Evolutionary conservation across 2,329 filamentous ascomycete genomes (phyloP), one percentile per base, ranked within the genome.

Genomic region (Trichoderma brevicompactum): DNA sequence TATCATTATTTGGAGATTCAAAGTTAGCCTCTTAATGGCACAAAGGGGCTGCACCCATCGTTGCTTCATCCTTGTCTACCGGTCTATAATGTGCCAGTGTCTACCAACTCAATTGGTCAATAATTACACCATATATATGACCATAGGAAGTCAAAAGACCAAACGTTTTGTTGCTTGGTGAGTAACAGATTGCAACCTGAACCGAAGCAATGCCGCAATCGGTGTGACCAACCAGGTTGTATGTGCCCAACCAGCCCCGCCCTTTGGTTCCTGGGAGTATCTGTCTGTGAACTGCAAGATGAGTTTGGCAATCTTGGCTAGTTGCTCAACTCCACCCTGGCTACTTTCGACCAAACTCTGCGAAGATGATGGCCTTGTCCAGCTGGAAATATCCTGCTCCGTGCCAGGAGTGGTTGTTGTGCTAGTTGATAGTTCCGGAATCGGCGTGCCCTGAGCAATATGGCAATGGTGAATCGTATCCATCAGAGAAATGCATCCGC

Each of bases 211-310:
- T 17, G 61, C 49, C 2, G 32, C 61, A 19, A 56, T 55, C 2
- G 61, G 61, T 3, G 48, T 50, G 23, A 56, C 48, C 40, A 64
- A 13, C 61, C 61, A 56, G 5, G 61, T 55, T n/a, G 61, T 56
- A 7, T 56, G 61, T n/a, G 49, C 41, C 61, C 61, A 64, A 10
- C 23, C n/a, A 17, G 15, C 36, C 12, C 61, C 61, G 12, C 61
- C 32, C 17, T 54, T 64, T 41, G 40, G 28, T 19, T 55, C 46
- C 41, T 55, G 61, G 2, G 41, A n/a, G 40, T 64, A 64, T 46
- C 61, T 56, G 38, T 64, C 49, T 44, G 49, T 44, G 19, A 64
- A 64, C 9, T 64, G 61, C 40, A 55, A 55, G n/a, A 64, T 44
- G 19, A 64, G 36, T 28, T 44, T 64, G 38, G 60, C 49, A 44